These are phyloP conservation scores for Melaleuca alternifolia DNA, from an alignment of 345 rosid species.

Conservation along the genomic window DNA sequence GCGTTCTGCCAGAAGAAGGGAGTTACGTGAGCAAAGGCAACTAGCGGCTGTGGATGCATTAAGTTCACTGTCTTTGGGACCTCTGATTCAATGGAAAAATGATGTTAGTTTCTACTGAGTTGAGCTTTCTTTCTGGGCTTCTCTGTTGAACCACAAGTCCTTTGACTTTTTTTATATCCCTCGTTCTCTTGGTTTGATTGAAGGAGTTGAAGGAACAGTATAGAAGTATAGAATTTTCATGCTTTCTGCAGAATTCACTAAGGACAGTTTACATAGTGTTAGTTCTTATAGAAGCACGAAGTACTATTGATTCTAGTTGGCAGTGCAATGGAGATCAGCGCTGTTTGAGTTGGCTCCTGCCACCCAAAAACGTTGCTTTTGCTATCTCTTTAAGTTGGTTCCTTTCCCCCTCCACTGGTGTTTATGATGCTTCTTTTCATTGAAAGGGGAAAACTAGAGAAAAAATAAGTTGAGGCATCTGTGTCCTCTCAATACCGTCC, in stretches of 20 bases:
- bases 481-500: not conserved
- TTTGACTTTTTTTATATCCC: not conserved
- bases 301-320: not conserved
- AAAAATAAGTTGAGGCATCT: not conserved
- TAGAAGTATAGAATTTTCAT: not conserved
- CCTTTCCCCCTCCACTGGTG: not conserved
- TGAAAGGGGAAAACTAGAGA: not conserved
- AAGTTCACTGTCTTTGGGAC: conserved; percentile 64
- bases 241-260: not conserved
- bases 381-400: not conserved
- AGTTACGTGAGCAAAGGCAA: conserved; percentile 53
- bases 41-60: conserved; percentile 63
- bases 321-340: not conserved
- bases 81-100: conserved; percentile 42
- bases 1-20: conserved; percentile 46
- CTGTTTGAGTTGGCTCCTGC: not conserved
- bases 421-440: not conserved
- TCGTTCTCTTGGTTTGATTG: not conserved
- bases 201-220: not conserved
- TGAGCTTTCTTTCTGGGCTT: not conserved
- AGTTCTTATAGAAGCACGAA: not conserved
- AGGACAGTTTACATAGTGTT: not conserved
- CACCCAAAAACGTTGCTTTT: not conserved
- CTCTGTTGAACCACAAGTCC: not conserved
- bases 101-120: conserved; percentile 38